Conservation (phyloP, 169 alveolate genomes). For the Eimeria tenella region DNA sequence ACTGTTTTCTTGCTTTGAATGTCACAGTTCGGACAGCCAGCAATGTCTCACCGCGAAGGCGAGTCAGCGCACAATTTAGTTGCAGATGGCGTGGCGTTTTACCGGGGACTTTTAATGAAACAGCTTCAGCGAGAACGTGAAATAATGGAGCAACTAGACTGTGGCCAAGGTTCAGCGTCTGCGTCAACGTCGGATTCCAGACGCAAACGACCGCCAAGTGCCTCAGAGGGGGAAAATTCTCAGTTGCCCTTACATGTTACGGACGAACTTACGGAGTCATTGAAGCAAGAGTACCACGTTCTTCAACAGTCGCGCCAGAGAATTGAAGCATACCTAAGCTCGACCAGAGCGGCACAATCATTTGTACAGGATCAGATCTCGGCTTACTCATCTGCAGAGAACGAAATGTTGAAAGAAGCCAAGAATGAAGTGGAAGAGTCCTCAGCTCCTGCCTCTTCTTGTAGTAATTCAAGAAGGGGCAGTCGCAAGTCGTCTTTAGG, state of each 20-base stretch:
- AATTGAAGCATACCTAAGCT: conserved; percentile 24
- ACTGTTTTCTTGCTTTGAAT: not conserved
- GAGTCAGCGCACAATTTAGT: conserved; percentile 10
- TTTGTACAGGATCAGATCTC: conserved; percentile 56
- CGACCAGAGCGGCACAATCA: conserved; percentile 38
- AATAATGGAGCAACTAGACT: conserved; percentile 15
- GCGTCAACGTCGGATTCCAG: not conserved
- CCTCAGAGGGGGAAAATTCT: conserved; percentile 38
- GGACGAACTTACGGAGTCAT: conserved; percentile 3
- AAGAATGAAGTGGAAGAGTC: conserved; percentile 28
- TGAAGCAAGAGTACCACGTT: conserved; percentile 53
- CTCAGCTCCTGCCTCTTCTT: not conserved
- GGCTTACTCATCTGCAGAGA: conserved; percentile 32
- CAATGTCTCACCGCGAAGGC: not conserved
- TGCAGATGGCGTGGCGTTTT: conserved; percentile 59
- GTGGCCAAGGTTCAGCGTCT: conserved; percentile 21
- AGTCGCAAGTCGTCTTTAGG: conserved; percentile 18
- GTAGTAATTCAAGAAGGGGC: not conserved
- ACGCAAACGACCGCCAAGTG: not conserved
- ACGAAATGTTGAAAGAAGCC: conserved; percentile 48
- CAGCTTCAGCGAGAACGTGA: conserved; percentile 74
- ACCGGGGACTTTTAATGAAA: conserved; percentile 45
- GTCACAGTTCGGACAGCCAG: conserved; percentile 64
- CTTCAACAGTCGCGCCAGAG: conserved; percentile 69
- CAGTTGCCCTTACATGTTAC: not conserved